Base-by-base conservation (phyloP, 306 rosid species). In the Ochetophila trinervis region DNA sequence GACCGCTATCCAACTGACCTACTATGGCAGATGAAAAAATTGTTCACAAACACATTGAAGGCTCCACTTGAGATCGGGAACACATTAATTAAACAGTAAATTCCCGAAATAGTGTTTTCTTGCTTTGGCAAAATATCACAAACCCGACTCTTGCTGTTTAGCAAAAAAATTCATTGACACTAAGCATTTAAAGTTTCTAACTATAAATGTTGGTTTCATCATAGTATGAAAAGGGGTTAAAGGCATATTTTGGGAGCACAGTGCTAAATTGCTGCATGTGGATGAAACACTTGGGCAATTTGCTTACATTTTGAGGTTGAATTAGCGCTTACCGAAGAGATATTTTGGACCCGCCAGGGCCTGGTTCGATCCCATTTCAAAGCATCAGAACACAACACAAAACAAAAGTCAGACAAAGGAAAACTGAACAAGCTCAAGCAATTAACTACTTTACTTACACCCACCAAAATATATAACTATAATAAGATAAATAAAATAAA, bases 301-400 rank as follows among this genome's bases (percentile, higher is more conserved):
- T 5, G 5, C 44, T 37, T 37, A 32, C 40, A 0, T 19, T 12
- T 23, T 6, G 74, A 73, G 40, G 60, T 45, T 59, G 27, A 53
- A 35, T 32, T 15, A 75, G 72, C 45, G 57, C 88, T 75, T 77
- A 93, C 98, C 82, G 95, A 84, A 72, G 97, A 87, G 76, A 89
- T 89, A 14, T 73, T 80, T 62, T 88, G 80, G 70, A 87, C 65
- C 60, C 94, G 79, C 97, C 97, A 89, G 0, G 98, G 88, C 81
- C 98, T 92, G 78, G 71, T 60, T 58, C 77, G 80, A 63, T 81
- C 74, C 72, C 85, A 67, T 69, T 42, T 64, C 56, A 1, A 4
- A 84, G 64, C 59, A 75, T 30, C 77, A 76, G 35, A 73, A 65
- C 63, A 80, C 32, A 20, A 74, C 60, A 73, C 52, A 70, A 17